Evolutionary conservation across 768 basidiomycete species (phyloP).

Genomic region (Psilocybe cyanescens): DNA sequence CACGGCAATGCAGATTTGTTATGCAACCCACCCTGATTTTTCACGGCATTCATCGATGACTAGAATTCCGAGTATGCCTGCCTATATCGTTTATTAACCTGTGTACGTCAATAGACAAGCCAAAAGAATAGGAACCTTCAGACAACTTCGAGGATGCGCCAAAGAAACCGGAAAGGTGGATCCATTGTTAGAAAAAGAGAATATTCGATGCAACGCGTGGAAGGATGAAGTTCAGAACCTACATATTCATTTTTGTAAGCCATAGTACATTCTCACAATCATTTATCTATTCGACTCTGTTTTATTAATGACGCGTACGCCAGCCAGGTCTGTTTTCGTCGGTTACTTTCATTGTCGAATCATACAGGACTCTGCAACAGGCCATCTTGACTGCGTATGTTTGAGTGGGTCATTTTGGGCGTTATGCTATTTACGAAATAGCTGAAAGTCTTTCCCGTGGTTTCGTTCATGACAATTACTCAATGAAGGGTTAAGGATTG

Average conservation of each 20-base stretch:
- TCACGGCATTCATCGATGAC: no score
- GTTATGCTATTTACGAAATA: no score
- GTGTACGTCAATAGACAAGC: background rate
- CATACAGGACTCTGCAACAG: conserved; percentile 15
- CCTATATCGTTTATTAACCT: no score
- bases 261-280: background rate
- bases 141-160: background rate
- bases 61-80: no score
- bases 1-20: no score
- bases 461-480: no score
- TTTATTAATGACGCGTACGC: no score
- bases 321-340: conserved; percentile 25
- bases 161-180: background rate
- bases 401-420: no score
- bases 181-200: conserved; percentile 8
- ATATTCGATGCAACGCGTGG: conserved; percentile 10
- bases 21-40: no score
- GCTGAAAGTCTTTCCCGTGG: no score
- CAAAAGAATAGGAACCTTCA: background rate
- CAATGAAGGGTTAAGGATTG: no score
- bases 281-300: background rate
- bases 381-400: no score
- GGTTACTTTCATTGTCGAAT: conserved; percentile 5
- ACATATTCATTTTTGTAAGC: conserved; percentile 22
- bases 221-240: conserved; percentile 16